Percentiles rank a stretch among this genome's conserved stretches.
Conservation (phyloP, 768 basidiomycete genomes). For the Fibroporia radiculosa region DNA sequence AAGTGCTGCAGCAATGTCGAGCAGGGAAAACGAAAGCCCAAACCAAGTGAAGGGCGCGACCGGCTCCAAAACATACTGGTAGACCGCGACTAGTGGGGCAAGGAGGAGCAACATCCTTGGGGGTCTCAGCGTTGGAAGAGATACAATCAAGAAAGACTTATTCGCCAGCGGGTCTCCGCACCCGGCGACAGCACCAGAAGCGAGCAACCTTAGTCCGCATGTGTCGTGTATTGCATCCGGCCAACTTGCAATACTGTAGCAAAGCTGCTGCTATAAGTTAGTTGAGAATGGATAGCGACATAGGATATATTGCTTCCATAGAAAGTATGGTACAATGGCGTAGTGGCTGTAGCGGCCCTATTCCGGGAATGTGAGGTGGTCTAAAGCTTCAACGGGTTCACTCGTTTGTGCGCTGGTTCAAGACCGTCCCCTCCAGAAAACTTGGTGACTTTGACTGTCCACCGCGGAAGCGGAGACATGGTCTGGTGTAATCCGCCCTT, state of each 20-base stretch:
- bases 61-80: constrained; percentile 46
- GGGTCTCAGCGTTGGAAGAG: too few species aligned
- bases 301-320: too few species aligned
- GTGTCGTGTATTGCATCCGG: too few species aligned
- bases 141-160: too few species aligned
- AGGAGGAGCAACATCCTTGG: constrained; percentile 30
- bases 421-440: constrained; percentile 93
- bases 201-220: too few species aligned
- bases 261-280: too few species aligned
- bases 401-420: constrained; percentile 84
- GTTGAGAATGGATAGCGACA: too few species aligned
- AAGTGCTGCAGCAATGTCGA: constrained; percentile 62
- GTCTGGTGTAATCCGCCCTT: constrained; percentile 81
- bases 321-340: constrained; percentile 32
- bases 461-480: constrained; percentile 52
- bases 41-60: constrained; percentile 64
- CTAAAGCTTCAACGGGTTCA: constrained; percentile 43
- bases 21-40: constrained; percentile 46
- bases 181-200: not conserved
- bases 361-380: constrained; percentile 74
- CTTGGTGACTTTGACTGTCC: constrained; percentile 74
- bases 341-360: constrained; percentile 79
- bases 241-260: too few species aligned
- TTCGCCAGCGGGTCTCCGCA: not conserved
- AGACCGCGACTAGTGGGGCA: constrained; percentile 39